These are phyloP conservation scores for Cinnamomum chago DNA, from an alignment of 164 flowering plant species.

Conservation along the genomic window DNA sequence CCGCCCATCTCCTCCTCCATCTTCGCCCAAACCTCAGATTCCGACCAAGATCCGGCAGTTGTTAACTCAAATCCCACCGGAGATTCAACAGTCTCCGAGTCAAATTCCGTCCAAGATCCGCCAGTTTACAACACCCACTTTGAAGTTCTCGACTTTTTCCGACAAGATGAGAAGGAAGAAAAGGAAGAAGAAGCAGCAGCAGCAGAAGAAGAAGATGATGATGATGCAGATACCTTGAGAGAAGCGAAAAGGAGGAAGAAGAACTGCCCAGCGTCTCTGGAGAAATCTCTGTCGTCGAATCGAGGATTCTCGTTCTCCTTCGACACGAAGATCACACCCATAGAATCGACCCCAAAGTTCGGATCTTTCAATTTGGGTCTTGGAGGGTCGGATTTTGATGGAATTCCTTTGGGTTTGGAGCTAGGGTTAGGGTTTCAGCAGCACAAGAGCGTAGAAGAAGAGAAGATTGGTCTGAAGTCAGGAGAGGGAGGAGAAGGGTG, in stretches of 20 bases:
- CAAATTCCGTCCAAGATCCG: not conserved
- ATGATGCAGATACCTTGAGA: not conserved
- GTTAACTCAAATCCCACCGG: not conserved
- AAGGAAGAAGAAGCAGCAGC: not conserved
- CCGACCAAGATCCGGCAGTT: not conserved
- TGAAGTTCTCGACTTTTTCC: not conserved
- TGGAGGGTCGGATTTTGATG: not conserved
- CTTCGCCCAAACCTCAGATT: not conserved
- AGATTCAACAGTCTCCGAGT: not conserved
- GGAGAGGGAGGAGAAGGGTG: not conserved
- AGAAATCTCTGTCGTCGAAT: conserved; percentile 6
- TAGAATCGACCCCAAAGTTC: conserved; percentile 9
- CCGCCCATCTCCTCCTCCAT: not conserved
- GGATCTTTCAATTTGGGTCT: conserved; percentile 3
- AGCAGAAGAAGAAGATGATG: not conserved
- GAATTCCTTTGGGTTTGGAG: not conserved
- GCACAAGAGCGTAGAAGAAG: too few species aligned
- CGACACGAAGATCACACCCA: not conserved
- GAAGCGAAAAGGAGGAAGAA: conserved; percentile 4
- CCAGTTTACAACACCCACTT: not conserved
- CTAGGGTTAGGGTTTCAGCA: not conserved
- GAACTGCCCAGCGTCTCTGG: conserved; percentile 6
- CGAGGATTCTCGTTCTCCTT: conserved; percentile 7
- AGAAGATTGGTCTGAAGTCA: not conserved
- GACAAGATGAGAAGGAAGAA: not conserved